Evolutionary conservation across 768 basidiomycete species (phyloP), one percentile per base, ranked within the genome.

Genomic region (Tricholoma furcatifolium): DNA sequence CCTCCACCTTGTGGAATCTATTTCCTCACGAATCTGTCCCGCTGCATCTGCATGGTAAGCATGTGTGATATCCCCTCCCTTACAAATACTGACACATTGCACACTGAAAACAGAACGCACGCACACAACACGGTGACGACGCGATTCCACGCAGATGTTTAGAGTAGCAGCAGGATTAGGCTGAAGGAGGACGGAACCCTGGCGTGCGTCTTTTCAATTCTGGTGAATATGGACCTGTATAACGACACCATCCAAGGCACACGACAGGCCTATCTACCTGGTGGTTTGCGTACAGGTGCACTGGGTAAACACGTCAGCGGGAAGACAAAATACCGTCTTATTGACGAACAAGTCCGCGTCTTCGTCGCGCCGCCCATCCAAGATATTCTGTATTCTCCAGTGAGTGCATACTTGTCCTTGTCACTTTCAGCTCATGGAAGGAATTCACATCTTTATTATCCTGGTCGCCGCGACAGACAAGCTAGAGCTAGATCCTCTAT

Each of bases 301-400:
- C 92, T 92, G 17, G 91, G 93, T 67, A 83, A 86, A 66, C 90
- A 93, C 68, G 84, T 92, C 45, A 67, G 79, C 36, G 90, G 91
- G 36, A 84, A 85, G 62, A 77, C 87, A 36, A 91, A 93, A 66
- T 94, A 93, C 69, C 76, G 87, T 50, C 74, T 97, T 12, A 60
- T 91, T 50, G 90, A 96, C 63, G 84, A 87, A 66, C 77, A 87
- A 74, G 91, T 97, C 44, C 78, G 92, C 62, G 81, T 91, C 46
- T 93, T 86, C 57, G 83, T 95, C 35, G 88, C 91, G 20, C 90
- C 92, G 15, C 77, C 82, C 12, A 67, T 90, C 30, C 75, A 82
- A 56, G 79, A 82, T 38, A 83, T 92, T 49, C 67, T 74, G 23
- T 70, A 66, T 31, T 81, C 81, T n/a, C 71, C 74, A 38, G 86